Percentiles rank a stretch among this genome's conserved stretches.
These are phyloP conservation scores for Gloeophyllum trabeum DNA, from an alignment of 768 basidiomycete species.

Conservation along the genomic window DNA sequence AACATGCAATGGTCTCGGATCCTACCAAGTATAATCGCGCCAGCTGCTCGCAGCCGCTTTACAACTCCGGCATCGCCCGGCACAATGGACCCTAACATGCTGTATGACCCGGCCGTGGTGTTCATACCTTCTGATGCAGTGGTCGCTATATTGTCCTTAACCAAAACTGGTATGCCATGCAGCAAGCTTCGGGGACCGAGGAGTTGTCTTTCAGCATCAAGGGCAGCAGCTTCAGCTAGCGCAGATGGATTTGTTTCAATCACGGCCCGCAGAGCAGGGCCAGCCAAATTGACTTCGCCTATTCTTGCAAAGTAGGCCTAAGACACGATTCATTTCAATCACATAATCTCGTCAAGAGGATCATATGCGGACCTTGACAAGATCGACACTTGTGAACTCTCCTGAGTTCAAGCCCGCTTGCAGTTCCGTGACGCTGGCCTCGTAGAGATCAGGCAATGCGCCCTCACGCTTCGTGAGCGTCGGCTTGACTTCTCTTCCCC, in stretches of 20 bases:
- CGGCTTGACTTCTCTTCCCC: too few species aligned
- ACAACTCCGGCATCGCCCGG: conserved; percentile 23
- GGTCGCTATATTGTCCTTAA: conserved; percentile 26
- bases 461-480: too few species aligned
- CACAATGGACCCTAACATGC: conserved; percentile 21
- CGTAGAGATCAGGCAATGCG: conserved; percentile 29
- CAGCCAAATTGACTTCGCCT: conserved; percentile 28
- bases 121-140: conserved; percentile 24
- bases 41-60: conserved; percentile 19
- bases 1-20: background rate
- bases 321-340: too few species aligned
- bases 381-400: conserved; percentile 27
- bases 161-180: conserved; percentile 23
- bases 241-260: conserved; percentile 28
- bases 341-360: too few species aligned
- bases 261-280: conserved; percentile 26
- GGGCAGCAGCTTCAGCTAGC: conserved; percentile 19
- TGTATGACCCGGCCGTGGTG: conserved; percentile 28
- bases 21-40: conserved; percentile 22
- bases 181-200: conserved; percentile 16
- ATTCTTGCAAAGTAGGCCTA: conserved; percentile 32
- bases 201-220: conserved; percentile 11
- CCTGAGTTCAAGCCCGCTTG: conserved; percentile 24
- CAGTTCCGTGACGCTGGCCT: conserved; percentile 26
- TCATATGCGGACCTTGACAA: conserved; percentile 21